Percentiles rank a stretch among this genome's conserved stretches.
phyloP scores from a whole-genome alignment of 306 rosid genomes.

The Vigna hirtella region DNA sequence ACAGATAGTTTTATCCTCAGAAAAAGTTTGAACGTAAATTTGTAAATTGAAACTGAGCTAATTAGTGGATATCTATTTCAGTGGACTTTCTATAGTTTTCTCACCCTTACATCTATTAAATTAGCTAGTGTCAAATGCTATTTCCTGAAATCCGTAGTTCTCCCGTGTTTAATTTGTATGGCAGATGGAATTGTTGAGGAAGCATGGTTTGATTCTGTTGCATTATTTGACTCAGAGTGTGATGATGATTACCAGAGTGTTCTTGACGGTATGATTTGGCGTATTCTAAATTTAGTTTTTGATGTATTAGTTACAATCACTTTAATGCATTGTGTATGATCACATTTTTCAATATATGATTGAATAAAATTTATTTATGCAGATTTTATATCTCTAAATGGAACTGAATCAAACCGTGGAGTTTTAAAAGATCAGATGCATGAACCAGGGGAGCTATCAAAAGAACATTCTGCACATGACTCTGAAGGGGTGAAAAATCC shows the following conservation, averaged over 20 bases:
- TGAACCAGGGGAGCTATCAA: constrained; percentile 46
- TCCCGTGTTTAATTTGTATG: constrained; percentile 23
- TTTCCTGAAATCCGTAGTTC: constrained; percentile 4
- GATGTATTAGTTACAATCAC: not conserved
- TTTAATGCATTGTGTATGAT: not conserved
- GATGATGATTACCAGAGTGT: constrained; percentile 81
- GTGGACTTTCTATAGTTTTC: not conserved
- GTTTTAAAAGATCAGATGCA: constrained; percentile 48
- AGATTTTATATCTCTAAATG: constrained; percentile 58
- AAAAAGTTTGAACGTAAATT: constrained; percentile 6
- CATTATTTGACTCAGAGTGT: constrained; percentile 69
- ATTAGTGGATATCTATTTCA: not conserved
- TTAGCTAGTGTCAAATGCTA: not conserved
- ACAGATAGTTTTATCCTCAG: constrained; percentile 3
- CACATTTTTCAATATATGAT: not conserved
- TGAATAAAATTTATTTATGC: constrained; percentile 36
- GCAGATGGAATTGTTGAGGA: constrained; percentile 59
- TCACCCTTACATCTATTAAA: constrained; percentile 8
- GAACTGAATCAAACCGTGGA: constrained; percentile 51
- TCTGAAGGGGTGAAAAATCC: not conserved
- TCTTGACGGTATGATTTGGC: constrained; percentile 58
- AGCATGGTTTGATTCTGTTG: constrained; percentile 70
- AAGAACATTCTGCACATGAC: not conserved
- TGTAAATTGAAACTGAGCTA: not conserved
- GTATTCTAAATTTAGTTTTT: not conserved